These are phyloP conservation scores for Tylopilus orsonianus DNA, from an alignment of 1,284 basidiomycete genomes.

Conservation along the genomic window DNA sequence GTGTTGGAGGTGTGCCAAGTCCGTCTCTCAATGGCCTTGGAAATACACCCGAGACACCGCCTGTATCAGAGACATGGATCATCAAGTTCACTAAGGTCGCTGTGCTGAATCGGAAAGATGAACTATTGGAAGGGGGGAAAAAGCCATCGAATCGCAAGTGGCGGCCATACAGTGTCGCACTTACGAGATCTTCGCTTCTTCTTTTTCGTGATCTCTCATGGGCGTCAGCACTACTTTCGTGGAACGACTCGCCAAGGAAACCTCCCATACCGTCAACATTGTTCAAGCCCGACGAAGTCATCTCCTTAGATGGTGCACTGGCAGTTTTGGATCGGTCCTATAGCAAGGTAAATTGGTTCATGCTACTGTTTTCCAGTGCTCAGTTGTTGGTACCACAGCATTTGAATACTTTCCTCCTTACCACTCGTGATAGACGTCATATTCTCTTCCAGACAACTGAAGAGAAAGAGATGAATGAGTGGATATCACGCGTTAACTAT, in stretches of 20 bases:
- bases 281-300: slow-evolving; percentile 85
- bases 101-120: slow-evolving; percentile 82
- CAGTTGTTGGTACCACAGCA: slow-evolving; percentile 44
- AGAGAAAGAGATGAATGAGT: slow-evolving; percentile 83
- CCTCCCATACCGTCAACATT: slow-evolving; percentile 53
- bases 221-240: slow-evolving; percentile 59
- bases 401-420: slow-evolving; percentile 76
- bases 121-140: slow-evolving; percentile 73
- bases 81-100: slow-evolving; percentile 85
- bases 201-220: slow-evolving; percentile 86
- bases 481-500: slow-evolving; percentile 94
- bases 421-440: slow-evolving; percentile 75
- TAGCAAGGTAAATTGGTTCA: slow-evolving; percentile 53
- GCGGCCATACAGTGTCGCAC: slow-evolving; percentile 82
- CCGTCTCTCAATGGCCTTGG: slow-evolving; percentile 28
- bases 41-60: slow-evolving; percentile 20
- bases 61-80: slow-evolving; percentile 42
- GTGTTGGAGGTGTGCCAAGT: slow-evolving; percentile 37
- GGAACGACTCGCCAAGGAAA: slow-evolving; percentile 43
- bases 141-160: slow-evolving; percentile 82
- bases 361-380: slow-evolving; percentile 1
- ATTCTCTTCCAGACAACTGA: slow-evolving; percentile 77
- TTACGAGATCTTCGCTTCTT: slow-evolving; percentile 89
- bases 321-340: slow-evolving; percentile 82
- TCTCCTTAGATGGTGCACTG: slow-evolving; percentile 77